Conservation (phyloP, 2,329 filamentous ascomycete species). For the Atkinsonella hypoxylon region DNA sequence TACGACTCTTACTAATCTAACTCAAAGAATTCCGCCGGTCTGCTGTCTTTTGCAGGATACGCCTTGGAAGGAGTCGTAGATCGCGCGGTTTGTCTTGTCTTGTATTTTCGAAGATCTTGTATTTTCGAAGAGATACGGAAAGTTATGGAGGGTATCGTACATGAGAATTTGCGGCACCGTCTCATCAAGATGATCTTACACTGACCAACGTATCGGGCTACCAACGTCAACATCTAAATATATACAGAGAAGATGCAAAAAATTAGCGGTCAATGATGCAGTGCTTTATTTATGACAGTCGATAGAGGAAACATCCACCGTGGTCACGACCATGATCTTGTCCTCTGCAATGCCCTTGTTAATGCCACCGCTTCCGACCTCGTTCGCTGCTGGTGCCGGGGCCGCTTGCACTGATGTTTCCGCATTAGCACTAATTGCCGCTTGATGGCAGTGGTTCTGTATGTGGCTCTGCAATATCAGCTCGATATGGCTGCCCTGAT, state of each 20-base stretch:
- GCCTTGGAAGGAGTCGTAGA: too few relatives aligned
- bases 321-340: slow-evolving; percentile 16
- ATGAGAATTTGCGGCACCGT: too few relatives aligned
- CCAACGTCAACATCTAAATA: too few relatives aligned
- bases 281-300: not conserved
- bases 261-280: not conserved
- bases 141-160: too few relatives aligned
- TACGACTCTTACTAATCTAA: too few relatives aligned
- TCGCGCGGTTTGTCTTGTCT: too few relatives aligned
- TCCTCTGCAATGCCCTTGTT: slow-evolving; percentile 6
- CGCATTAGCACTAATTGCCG: slow-evolving; percentile 8
- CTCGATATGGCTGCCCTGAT: slow-evolving; percentile 20
- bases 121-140: too few relatives aligned
- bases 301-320: slow-evolving; percentile 16
- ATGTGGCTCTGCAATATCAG: slow-evolving; percentile 12
- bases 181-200: too few relatives aligned
- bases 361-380: not conserved
- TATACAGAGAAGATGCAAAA: not conserved
- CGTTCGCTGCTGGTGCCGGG: slow-evolving; percentile 4
- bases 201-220: too few relatives aligned
- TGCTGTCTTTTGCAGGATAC: too few relatives aligned
- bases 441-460: slow-evolving; percentile 6
- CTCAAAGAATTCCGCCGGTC: too few relatives aligned
- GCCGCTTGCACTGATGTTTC: not conserved
- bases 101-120: too few relatives aligned